Percentiles rank a stretch among this genome's conserved stretches.
Evolutionary conservation across 1,284 basidiomycete species (phyloP).

Genomic region (Baeospora myosura): DNA sequence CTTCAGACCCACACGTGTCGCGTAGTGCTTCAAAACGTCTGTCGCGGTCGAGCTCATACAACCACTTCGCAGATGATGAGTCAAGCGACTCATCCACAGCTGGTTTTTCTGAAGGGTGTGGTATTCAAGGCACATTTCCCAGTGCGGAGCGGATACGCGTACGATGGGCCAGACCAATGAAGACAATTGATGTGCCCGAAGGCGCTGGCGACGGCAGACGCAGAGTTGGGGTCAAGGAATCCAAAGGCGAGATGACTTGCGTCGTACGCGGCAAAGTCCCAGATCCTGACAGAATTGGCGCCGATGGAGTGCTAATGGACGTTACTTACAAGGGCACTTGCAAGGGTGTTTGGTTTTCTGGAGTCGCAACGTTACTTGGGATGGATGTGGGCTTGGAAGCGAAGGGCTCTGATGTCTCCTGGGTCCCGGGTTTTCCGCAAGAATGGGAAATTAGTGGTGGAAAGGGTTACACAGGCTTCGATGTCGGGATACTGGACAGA

Average conservation of each 20-base stretch:
- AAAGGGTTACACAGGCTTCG: slow-evolving; percentile 61
- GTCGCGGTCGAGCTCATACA: slow-evolving; percentile 51
- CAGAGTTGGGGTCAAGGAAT: slow-evolving; percentile 59
- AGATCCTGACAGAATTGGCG: slow-evolving; percentile 28
- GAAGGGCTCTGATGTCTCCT: slow-evolving; percentile 58
- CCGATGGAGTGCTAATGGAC: slow-evolving; percentile 58
- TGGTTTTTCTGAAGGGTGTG: slow-evolving; percentile 52
- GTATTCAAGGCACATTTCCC: slow-evolving; percentile 71
- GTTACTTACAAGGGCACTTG: slow-evolving; percentile 67
- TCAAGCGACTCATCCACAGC: slow-evolving; percentile 63
- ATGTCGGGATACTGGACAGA: slow-evolving; percentile 34
- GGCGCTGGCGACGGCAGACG: slow-evolving; percentile 44
- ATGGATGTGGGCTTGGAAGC: slow-evolving; percentile 65
- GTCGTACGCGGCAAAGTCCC: slow-evolving; percentile 42
- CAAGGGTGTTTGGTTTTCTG: slow-evolving; percentile 70
- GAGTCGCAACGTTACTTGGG: slow-evolving; percentile 73
- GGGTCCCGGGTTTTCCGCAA: slow-evolving; percentile 43
- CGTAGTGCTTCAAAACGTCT: slow-evolving; percentile 39
- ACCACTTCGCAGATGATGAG: slow-evolving; percentile 72
- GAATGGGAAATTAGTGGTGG: slow-evolving; percentile 60
- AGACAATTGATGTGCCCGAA: slow-evolving; percentile 37
- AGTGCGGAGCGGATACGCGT: slow-evolving; percentile 67
- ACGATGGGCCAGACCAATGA: slow-evolving; percentile 67
- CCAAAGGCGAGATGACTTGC: slow-evolving; percentile 59
- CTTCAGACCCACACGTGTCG: slow-evolving; percentile 69